These are phyloP conservation scores for Chimonanthus praecox DNA, from an alignment of 164 flowering plant species.

Conservation along the genomic window DNA sequence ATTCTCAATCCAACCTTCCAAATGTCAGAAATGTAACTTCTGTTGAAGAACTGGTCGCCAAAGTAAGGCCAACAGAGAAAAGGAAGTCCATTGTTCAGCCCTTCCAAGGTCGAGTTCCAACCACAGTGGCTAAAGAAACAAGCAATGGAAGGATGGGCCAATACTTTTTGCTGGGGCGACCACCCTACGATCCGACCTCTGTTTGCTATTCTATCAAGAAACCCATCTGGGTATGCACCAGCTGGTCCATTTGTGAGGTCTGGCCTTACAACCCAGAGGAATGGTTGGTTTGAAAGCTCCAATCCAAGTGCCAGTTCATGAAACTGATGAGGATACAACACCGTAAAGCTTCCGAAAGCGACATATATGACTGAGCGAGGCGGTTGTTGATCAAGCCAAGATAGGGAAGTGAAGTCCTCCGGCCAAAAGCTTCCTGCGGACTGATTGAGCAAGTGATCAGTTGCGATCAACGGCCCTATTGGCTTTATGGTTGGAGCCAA, in stretches of 20 bases:
- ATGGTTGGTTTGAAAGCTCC: neutral
- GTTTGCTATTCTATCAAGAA: neutral
- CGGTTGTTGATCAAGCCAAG: conserved; percentile 2
- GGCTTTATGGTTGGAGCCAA: conserved; percentile 13
- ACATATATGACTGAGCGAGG: neutral
- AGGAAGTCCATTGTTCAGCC: conserved; percentile 9
- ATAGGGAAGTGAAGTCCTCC: conserved; percentile 3
- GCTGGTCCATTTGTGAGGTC: neutral
- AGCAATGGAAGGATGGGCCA: conserved; percentile 20
- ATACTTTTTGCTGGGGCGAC: conserved; percentile 20
- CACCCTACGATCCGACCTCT: conserved; percentile 3
- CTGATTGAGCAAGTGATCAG: neutral
- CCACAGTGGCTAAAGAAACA: conserved; percentile 20
- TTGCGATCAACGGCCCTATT: conserved; percentile 22
- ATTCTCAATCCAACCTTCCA: conserved; percentile 22
- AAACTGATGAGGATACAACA: neutral
- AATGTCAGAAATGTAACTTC: conserved; percentile 11
- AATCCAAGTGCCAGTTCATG: neutral
- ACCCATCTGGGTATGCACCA: conserved; percentile 7
- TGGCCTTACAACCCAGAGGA: neutral
- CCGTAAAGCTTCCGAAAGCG: neutral
- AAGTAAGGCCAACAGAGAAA: conserved; percentile 23
- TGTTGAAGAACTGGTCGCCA: conserved; percentile 18
- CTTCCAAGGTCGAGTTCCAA: conserved; percentile 22
- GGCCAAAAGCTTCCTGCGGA: conserved; percentile 7